Evolutionary conservation across 495 filamentous ascomycete species (phyloP), one percentile per base, ranked within the genome.

Genomic region (Pyrenula massariospora): DNA sequence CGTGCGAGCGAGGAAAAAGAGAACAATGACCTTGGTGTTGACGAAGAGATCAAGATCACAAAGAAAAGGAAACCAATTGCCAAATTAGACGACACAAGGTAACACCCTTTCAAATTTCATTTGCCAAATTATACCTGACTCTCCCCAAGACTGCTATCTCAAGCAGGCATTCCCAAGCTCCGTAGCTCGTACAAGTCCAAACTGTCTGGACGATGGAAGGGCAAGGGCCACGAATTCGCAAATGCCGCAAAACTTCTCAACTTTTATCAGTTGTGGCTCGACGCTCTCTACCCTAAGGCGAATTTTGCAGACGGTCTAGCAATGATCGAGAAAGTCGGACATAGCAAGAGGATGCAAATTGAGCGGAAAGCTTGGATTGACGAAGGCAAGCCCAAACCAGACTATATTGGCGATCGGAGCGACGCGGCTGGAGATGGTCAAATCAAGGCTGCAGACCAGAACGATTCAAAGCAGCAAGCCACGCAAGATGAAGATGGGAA

Each of bases 221-320:
- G 93, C 24, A 97, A 95, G 73, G 91, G 91, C 8, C 87, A 96
- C 64, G 93, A 96, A 89, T 99, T 91, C 68, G 84, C 84, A 24
- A 93, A 99, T 66, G 78, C 89, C 1, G 78, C 85, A 1, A 83
- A 84, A 52, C 77, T 99, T 11, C 79, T 99, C 57, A 85, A 86
- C 48, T 86, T 91, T 64, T 99, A 97, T 66, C 93, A 97, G 66
- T 70, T 94, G 60, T 99, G 93, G 93, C 88, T 97, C 3, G 93
- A 99, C 66, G 89, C 95, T 58, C 76, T 99, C 22, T 99, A 89
- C 62, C 94, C 93, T 49, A 89, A 91, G 60, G 93, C 91, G 0
- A 94, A 90, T 64, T 97, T 99, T 58, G 76, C 86, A 22, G 94
- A 99, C 63, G 93, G 88, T 2, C 73, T 96, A 20, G 71, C 83